Evolutionary conservation across 2,329 filamentous ascomycete species (phyloP).

Genomic region (Apiospora koreana): DNA sequence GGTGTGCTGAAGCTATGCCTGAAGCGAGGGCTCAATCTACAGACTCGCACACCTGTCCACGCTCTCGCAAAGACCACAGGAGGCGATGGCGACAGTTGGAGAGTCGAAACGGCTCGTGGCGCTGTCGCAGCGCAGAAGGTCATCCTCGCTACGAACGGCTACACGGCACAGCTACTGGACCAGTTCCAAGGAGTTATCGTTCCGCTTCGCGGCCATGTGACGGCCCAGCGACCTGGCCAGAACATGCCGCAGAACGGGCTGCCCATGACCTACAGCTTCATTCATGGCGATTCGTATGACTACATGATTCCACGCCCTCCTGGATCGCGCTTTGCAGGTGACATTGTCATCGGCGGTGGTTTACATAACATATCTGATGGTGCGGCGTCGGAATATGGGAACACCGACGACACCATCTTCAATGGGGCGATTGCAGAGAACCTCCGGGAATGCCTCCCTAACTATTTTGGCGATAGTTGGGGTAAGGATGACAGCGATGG

Average conservation of each 20-base stretch:
- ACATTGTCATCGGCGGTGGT: conserved; percentile 46
- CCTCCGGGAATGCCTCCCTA: conserved; percentile 48
- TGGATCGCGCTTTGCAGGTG: conserved; percentile 39
- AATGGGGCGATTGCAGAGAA: conserved; percentile 40
- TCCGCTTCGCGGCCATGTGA: conserved; percentile 28
- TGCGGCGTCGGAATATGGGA: conserved; percentile 41
- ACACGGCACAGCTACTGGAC: conserved; percentile 32
- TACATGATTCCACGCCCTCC: conserved; percentile 44
- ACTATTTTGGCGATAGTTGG: conserved; percentile 44
- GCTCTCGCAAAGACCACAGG: conserved; percentile 17
- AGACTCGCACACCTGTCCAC: conserved; percentile 21
- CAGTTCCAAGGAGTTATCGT: conserved; percentile 33
- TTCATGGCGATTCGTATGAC: conserved; percentile 23
- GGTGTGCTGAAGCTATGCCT: conserved; percentile 15
- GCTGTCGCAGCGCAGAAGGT: conserved; percentile 49
- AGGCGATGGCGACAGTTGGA: conserved; percentile 34
- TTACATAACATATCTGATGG: conserved; percentile 33
- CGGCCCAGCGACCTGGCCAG: conserved; percentile 34
- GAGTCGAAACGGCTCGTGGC: conserved; percentile 54
- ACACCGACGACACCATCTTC: conserved; percentile 41
- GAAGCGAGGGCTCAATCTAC: conserved; percentile 20
- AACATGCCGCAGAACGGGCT: conserved; percentile 19
- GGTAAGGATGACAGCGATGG: conserved; percentile 46
- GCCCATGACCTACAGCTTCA: conserved; percentile 24
- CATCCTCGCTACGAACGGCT: conserved; percentile 37